Base-by-base conservation (phyloP, 2,329 filamentous ascomycete genomes). In the Aspergillus tubingensis region DNA sequence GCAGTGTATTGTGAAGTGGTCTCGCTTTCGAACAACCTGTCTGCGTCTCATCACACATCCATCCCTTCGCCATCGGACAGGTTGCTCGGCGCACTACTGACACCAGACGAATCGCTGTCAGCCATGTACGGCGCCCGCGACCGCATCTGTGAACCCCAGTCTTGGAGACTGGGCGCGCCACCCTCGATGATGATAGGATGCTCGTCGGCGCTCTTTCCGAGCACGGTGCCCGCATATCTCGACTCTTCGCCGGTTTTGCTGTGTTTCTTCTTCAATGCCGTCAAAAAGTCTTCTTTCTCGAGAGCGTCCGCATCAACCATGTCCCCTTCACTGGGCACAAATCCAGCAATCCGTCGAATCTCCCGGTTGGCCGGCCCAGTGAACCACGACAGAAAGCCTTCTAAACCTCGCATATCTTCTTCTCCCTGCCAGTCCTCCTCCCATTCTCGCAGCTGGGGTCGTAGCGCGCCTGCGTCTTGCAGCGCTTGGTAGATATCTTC, bases 201-300 rank as follows among this genome's bases (percentile, higher is more conserved):
- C 59, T 88, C 85, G 66, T 96, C 91, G 52, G 84, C 84, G 48
- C 83, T 81, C 65, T 88, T 88, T 3, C 94, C 94, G 10, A 98
- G 81, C 0, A 95, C 85, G 0, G 94, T 96, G 30, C 91, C 92
- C 67, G 89, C 86, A 74, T 92, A 96, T 70, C 94, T 89, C 8
- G 89, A 88, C 71, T 96, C 92, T 70, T 96, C 92, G 63, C 90
- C 91, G 0, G 90, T 91, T 69, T 95, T 96, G 78, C 89, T 92
- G 75, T 96, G 91, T 72, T 96, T 96, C 78, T 93, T 95, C 77
- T 96, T 97, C 44, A 98, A 80, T 4, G 88, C 90, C 59, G 84
- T 86, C 17, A 93, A 72, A 70, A 90, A 93, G 73, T 93, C 89
- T 21, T 86, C 87, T 60, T 85, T 86, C 57, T 86, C 85, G 80